phyloP scores from a whole-genome alignment of 495 filamentous ascomycete species.

The Aspergillus affinis region DNA sequence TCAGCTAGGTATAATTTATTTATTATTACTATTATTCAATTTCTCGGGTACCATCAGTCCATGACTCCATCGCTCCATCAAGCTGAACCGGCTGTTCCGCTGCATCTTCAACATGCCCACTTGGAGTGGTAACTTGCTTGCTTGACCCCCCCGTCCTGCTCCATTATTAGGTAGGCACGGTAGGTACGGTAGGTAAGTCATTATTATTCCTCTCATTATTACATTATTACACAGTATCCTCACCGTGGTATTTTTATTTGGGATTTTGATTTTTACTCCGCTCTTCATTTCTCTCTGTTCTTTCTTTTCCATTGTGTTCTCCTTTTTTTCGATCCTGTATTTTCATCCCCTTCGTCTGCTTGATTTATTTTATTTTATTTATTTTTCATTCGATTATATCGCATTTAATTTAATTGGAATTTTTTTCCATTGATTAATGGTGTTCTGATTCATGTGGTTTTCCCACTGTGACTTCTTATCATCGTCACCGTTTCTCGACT shows the following conservation, averaged over 20 bases:
- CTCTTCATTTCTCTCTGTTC: background rate
- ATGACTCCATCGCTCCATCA: constrained; percentile 1
- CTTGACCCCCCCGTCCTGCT: background rate
- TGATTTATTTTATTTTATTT: background rate
- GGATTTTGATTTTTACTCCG: too few species aligned
- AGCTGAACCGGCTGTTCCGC: constrained; percentile 10
- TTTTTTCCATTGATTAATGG: background rate
- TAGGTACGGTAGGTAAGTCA: too few species aligned
- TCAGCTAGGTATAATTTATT: too few species aligned
- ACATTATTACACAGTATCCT: too few species aligned
- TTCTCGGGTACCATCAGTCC: too few species aligned
- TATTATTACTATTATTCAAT: too few species aligned
- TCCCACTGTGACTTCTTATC: background rate
- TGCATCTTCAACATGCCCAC: constrained; percentile 2
- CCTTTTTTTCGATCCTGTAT: too few species aligned
- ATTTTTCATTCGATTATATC: background rate
- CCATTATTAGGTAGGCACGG: too few species aligned
- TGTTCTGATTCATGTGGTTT: background rate
- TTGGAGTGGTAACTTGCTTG: background rate
- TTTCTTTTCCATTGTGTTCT: background rate
- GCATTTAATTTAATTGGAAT: too few species aligned
- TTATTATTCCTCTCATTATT: too few species aligned
- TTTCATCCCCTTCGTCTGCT: too few species aligned
- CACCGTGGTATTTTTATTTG: background rate
- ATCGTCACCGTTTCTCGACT: background rate